phyloP scores from a whole-genome alignment of 192 early-diverging fungal species.

The Linnemannia schmuckeri region DNA sequence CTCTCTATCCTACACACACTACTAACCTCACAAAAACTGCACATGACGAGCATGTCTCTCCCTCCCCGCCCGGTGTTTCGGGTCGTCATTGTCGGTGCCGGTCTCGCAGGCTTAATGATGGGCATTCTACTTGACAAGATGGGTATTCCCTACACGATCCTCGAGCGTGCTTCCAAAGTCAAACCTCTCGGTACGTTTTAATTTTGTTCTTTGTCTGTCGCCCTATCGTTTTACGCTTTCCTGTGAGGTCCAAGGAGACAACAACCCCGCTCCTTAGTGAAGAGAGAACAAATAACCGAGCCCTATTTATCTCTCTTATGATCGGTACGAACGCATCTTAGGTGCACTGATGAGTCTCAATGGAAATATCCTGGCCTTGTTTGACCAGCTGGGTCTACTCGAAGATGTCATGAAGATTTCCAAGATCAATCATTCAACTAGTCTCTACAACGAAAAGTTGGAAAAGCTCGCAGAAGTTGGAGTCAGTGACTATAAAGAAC shows the following conservation, averaged over 20 bases:
- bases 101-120: not conserved
- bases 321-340: not conserved
- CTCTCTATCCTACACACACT: not conserved
- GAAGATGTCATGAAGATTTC: conserved; percentile 21
- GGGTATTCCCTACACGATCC: not conserved
- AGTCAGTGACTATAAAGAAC: not conserved
- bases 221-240: too few species aligned
- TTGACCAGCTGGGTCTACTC: conserved; percentile 31
- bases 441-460: conserved; percentile 21
- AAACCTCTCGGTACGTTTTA: not conserved
- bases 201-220: not conserved
- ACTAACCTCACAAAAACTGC: not conserved
- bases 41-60: not conserved
- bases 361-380: conserved; percentile 22
- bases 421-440: not conserved
- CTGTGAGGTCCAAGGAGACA: too few species aligned
- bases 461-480: not conserved
- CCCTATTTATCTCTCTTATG: not conserved
- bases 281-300: not conserved
- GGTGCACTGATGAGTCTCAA: conserved; percentile 33
- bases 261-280: not conserved
- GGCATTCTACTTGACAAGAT: not conserved
- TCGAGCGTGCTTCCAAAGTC: not conserved
- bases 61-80: not conserved
- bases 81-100: not conserved